phyloP scores from a whole-genome alignment of 352 stramenopile species.

The Globisporangium solare region DNA sequence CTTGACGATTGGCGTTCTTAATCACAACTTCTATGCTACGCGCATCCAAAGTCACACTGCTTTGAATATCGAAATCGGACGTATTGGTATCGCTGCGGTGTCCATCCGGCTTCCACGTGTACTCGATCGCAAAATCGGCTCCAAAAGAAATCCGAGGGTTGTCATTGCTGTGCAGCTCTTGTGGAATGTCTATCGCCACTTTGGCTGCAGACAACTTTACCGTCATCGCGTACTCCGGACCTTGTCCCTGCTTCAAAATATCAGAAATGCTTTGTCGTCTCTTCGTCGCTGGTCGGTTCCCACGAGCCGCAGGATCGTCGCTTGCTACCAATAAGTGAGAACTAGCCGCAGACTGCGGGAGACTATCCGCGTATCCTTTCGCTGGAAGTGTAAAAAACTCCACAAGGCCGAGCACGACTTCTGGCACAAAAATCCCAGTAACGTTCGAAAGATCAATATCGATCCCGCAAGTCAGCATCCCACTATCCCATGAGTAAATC shows the following conservation, averaged over 20 bases:
- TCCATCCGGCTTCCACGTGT: conserved; percentile 39
- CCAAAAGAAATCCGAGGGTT: conserved; percentile 47
- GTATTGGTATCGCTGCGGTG: conserved; percentile 11
- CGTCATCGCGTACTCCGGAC: conserved; percentile 42
- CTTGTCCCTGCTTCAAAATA: conserved; percentile 37
- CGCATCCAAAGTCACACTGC: conserved; percentile 56
- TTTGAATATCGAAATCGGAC: conserved; percentile 65
- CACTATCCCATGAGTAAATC: conserved; percentile 59
- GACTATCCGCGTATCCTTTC: conserved; percentile 1
- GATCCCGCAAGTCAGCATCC: conserved; percentile 32
- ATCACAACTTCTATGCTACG: conserved; percentile 58
- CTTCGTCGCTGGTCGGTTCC: conserved; percentile 5
- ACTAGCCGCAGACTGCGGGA: not conserved
- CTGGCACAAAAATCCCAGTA: conserved; percentile 47
- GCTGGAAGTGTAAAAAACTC: conserved; percentile 55
- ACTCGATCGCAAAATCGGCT: conserved; percentile 53
- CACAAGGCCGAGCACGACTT: conserved; percentile 34
- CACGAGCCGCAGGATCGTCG: not conserved
- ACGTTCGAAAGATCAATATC: conserved; percentile 46
- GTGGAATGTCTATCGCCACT: conserved; percentile 53
- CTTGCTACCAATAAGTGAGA: not conserved
- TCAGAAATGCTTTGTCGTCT: conserved; percentile 47
- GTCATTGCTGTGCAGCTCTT: conserved; percentile 32
- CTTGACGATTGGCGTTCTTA: conserved; percentile 59
- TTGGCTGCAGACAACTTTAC: conserved; percentile 39